Evolutionary conservation across 352 stramenopile species (phyloP).

Genomic region (Globisporangium carolinianum): DNA sequence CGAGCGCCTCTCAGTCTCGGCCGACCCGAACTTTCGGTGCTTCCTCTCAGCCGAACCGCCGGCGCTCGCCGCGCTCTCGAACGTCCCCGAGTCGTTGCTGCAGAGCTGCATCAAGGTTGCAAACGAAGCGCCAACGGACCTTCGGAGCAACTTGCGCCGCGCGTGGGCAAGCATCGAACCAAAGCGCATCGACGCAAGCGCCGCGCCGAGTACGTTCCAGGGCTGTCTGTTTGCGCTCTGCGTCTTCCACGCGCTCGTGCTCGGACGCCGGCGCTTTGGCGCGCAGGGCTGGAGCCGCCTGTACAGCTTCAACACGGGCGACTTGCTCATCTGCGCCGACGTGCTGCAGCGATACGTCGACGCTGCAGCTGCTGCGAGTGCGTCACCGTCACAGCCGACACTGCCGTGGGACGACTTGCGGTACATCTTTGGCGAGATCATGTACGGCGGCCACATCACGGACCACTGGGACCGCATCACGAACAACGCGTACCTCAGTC

Average conservation of each 20-base stretch:
- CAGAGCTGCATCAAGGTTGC: slow-evolving; percentile 86
- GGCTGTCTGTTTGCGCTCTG: slow-evolving; percentile 91
- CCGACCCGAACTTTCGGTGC: slow-evolving; percentile 91
- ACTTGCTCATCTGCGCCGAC: slow-evolving; percentile 90
- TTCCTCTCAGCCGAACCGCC: slow-evolving; percentile 92
- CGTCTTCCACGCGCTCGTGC: slow-evolving; percentile 92
- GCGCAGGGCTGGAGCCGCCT: slow-evolving; percentile 88
- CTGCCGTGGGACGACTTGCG: slow-evolving; percentile 79
- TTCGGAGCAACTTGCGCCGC: slow-evolving; percentile 78
- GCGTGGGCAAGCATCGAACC: slow-evolving; percentile 74
- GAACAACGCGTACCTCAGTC: slow-evolving; percentile 65
- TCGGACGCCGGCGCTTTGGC: slow-evolving; percentile 87
- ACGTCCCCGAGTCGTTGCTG: slow-evolving; percentile 83
- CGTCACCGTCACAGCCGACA: neutral
- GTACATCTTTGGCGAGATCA: slow-evolving; percentile 92
- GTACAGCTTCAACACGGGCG: slow-evolving; percentile 94
- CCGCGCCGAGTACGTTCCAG: slow-evolving; percentile 84
- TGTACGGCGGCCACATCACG: slow-evolving; percentile 86
- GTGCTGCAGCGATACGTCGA: slow-evolving; percentile 70
- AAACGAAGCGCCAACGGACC: slow-evolving; percentile 73
- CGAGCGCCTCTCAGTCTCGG: slow-evolving; percentile 69
- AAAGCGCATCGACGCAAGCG: slow-evolving; percentile 64
- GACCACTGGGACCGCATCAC: slow-evolving; percentile 83
- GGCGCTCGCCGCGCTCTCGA: slow-evolving; percentile 73
- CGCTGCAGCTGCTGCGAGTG: slow-evolving; percentile 4